Evolutionary conservation across 441 rosid species (phyloP).

Genomic region (Eruca vesicaria): DNA sequence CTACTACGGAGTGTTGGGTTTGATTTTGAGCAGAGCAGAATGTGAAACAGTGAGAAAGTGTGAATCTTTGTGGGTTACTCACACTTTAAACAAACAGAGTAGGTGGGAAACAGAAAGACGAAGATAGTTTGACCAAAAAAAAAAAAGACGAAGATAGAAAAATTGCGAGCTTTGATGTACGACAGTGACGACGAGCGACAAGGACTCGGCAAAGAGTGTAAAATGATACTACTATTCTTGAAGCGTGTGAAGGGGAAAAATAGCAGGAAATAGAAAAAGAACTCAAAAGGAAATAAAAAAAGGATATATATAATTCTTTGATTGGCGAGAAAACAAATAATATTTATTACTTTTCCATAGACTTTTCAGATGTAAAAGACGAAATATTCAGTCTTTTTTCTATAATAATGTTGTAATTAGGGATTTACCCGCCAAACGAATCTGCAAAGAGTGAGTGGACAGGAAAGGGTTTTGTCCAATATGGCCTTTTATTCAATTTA

Average conservation of each 20-base stretch:
- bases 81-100: conserved; percentile 25
- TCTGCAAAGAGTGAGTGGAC: too few relatives aligned
- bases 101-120: neutral
- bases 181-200: conserved; percentile 39
- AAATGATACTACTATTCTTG: neutral
- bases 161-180: conserved; percentile 30
- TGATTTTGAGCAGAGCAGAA: conserved; percentile 20
- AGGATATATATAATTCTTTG: neutral
- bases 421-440: conserved; percentile 31
- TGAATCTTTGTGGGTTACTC: conserved; percentile 25
- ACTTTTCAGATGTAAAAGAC: conserved; percentile 35
- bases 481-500: too few relatives aligned
- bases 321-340: conserved; percentile 24
- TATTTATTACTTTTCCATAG: conserved; percentile 11
- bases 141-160: conserved; percentile 9
- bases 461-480: too few relatives aligned
- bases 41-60: neutral
- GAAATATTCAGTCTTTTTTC: neutral
- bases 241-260: conserved; percentile 39
- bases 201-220: conserved; percentile 14
- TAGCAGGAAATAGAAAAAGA: neutral
- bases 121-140: too few relatives aligned
- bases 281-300: neutral
- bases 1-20: conserved; percentile 14
- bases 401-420: conserved; percentile 13